Evolutionary conservation across 2,329 filamentous ascomycete genomes (phyloP).

Genomic region (Talaromyces sp.): DNA sequence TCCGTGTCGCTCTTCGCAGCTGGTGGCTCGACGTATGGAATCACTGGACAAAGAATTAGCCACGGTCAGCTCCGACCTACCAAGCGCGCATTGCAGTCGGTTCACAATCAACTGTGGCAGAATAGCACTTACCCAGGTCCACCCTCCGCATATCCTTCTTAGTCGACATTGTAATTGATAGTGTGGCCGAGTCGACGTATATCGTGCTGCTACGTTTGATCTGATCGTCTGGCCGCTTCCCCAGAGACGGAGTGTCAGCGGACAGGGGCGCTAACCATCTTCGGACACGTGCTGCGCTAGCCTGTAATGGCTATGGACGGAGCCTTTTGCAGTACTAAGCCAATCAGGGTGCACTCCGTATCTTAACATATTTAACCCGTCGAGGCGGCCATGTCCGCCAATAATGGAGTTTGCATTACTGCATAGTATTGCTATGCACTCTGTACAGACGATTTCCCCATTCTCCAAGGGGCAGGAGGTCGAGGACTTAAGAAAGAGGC

Average conservation of each 20-base stretch:
- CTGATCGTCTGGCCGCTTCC: slow-evolving; percentile 3
- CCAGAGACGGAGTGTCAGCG: background rate
- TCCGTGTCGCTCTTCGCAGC: slow-evolving; percentile 63
- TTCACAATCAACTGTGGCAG: background rate
- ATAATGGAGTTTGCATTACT: background rate
- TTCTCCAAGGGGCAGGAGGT: too few species aligned
- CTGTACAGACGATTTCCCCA: too few species aligned
- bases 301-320: background rate
- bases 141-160: slow-evolving; percentile 73
- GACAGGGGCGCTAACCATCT: slow-evolving; percentile 6
- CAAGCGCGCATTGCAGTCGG: background rate
- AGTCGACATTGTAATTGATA: slow-evolving; percentile 56
- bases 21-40: slow-evolving; percentile 78
- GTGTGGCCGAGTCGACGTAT: background rate
- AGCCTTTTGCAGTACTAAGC: background rate
- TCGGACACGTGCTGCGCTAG: slow-evolving; percentile 14
- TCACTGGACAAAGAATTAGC: slow-evolving; percentile 56
- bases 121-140: slow-evolving; percentile 62
- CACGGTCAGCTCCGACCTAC: slow-evolving; percentile 19
- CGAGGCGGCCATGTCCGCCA: background rate
- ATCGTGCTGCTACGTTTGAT: background rate
- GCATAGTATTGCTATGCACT: background rate
- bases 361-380: background rate
- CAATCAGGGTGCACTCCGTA: background rate
- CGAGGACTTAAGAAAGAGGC: background rate